Percentiles rank a stretch among this genome's conserved stretches.
These are phyloP conservation scores for Tetrahymena elliotti DNA, from an alignment of 73 alveolate species.

Conservation along the genomic window DNA sequence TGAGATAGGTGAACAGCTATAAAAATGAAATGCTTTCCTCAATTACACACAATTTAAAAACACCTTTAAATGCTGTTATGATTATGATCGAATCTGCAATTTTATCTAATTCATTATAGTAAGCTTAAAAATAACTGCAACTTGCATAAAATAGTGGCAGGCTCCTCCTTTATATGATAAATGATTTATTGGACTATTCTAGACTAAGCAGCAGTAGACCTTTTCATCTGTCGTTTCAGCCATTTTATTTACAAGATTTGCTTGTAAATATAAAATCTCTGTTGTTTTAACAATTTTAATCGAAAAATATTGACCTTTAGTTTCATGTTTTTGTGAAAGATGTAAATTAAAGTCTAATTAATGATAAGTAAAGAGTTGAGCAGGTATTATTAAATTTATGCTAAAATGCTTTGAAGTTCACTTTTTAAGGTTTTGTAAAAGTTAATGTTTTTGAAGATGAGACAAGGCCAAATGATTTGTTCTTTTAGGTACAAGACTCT, in stretches of 20 bases:
- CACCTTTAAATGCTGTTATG: background rate
- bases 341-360: background rate
- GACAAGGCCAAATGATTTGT: background rate
- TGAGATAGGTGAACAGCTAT: background rate
- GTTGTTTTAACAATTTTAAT: background rate
- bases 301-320: background rate
- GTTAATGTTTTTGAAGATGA: background rate
- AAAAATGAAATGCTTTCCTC: background rate
- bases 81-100: background rate
- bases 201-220: background rate
- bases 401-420: background rate
- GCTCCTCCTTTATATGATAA: background rate
- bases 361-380: background rate
- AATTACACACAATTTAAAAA: background rate
- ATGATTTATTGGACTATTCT: background rate
- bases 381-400: background rate
- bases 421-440: background rate
- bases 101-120: background rate
- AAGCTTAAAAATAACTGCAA: background rate
- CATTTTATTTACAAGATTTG: background rate
- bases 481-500: background rate
- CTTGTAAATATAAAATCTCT: background rate
- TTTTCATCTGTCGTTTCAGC: background rate
- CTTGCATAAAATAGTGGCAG: background rate
- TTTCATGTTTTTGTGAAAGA: background rate